These are phyloP conservation scores for Ziziphus jujuba DNA, from an alignment of 306 rosid genomes.

Conservation along the genomic window DNA sequence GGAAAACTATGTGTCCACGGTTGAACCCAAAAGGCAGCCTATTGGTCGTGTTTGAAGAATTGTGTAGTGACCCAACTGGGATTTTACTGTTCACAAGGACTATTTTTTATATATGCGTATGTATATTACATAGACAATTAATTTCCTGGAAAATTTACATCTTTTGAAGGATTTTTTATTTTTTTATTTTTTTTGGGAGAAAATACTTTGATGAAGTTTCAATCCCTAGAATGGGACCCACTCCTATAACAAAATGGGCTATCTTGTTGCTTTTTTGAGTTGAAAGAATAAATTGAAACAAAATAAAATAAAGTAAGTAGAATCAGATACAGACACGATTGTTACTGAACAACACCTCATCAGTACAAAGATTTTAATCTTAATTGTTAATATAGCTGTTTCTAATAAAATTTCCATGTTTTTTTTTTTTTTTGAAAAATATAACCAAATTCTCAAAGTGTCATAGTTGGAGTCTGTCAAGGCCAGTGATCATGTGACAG, in stretches of 20 bases:
- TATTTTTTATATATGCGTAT: too few relatives aligned
- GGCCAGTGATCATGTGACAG: neutral
- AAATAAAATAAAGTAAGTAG: neutral
- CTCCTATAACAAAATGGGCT: neutral
- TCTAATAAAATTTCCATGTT: too few relatives aligned
- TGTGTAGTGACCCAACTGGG: constrained; percentile 32
- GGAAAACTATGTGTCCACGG: constrained; percentile 3
- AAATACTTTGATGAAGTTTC: neutral
- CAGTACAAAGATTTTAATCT: too few relatives aligned
- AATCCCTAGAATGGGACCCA: neutral
- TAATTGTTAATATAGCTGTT: too few relatives aligned
- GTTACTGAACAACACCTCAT: neutral
- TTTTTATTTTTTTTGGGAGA: too few relatives aligned
- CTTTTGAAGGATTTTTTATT: too few relatives aligned
- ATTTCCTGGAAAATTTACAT: too few relatives aligned
- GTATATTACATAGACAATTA: neutral
- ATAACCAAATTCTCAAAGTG: neutral
- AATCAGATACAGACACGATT: constrained; percentile 1
- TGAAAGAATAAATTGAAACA: neutral
- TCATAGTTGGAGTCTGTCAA: neutral
- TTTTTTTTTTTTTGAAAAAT: neutral
- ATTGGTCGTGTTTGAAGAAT: constrained; percentile 34
- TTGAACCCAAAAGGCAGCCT: constrained; percentile 22
- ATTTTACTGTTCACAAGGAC: constrained; percentile 20
- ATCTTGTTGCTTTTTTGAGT: neutral